Evolutionary conservation across 2,329 filamentous ascomycete genomes (phyloP).

Genomic region (Trichothecium sympodiale): DNA sequence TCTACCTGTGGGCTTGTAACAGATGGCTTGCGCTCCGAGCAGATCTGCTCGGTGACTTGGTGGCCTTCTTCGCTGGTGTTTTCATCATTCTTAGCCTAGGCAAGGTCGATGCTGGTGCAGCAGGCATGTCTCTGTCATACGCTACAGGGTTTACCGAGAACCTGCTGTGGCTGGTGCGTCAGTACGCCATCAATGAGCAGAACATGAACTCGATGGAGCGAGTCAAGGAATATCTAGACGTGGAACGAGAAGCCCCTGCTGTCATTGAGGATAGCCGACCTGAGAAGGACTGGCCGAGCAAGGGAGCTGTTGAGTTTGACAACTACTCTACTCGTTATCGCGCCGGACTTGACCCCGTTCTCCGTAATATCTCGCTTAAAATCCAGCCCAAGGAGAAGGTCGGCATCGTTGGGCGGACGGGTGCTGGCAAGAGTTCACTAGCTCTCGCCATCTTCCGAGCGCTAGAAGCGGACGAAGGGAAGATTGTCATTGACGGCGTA

Average conservation of each 20-base stretch:
- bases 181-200: slow-evolving; percentile 93
- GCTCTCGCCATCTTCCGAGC: slow-evolving; percentile 89
- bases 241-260: slow-evolving; percentile 81
- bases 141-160: slow-evolving; percentile 96
- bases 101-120: slow-evolving; percentile 77
- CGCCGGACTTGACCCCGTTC: slow-evolving; percentile 73
- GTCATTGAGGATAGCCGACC: slow-evolving; percentile 72
- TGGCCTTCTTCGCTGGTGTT: slow-evolving; percentile 85
- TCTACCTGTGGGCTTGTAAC: slow-evolving; percentile 93
- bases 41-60: slow-evolving; percentile 79
- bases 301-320: slow-evolving; percentile 79
- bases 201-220: slow-evolving; percentile 99
- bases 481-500: slow-evolving; percentile 83
- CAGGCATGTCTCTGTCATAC: slow-evolving; percentile 88
- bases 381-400: slow-evolving; percentile 77
- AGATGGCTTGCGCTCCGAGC: slow-evolving; percentile 92
- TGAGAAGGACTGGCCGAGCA: slow-evolving; percentile 68
- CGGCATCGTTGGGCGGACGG: slow-evolving; percentile 89
- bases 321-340: slow-evolving; percentile 85
- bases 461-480: slow-evolving; percentile 80
- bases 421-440: slow-evolving; percentile 91
- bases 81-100: slow-evolving; percentile 82
- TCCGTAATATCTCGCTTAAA: slow-evolving; percentile 75
- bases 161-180: slow-evolving; percentile 86
- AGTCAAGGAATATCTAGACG: slow-evolving; percentile 92